Conservation (phyloP, 1,284 basidiomycete species). For the Gymnopus androsaceus region DNA sequence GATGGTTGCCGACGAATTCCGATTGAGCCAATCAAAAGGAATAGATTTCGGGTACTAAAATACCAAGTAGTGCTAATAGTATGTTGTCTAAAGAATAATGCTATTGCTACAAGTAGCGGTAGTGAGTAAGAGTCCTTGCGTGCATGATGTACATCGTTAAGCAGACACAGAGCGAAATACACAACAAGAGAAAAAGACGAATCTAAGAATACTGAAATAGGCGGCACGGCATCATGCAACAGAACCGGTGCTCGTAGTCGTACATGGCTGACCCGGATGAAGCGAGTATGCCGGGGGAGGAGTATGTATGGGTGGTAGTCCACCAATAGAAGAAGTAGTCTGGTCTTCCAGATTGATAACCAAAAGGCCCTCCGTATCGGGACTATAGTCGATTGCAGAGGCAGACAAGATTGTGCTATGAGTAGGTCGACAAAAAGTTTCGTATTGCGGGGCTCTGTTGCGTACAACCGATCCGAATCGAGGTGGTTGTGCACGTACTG, state of each 20-base stretch:
- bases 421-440: constrained; percentile 8
- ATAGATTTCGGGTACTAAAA: too few relatives aligned
- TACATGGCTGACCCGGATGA: constrained; percentile 14
- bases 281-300: constrained; percentile 21
- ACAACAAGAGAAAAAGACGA: neutral
- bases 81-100: neutral
- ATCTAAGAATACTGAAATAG: too few relatives aligned
- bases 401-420: constrained; percentile 7
- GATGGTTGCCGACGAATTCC: too few relatives aligned
- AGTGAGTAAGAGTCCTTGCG: too few relatives aligned
- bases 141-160: neutral
- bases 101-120: neutral
- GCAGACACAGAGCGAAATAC: neutral
- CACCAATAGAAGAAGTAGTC: neutral
- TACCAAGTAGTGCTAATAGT: too few relatives aligned
- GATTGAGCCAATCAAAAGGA: neutral
- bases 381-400: neutral
- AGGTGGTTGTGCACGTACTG: constrained; percentile 19
- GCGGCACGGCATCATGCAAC: neutral
- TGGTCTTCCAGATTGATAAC: neutral
- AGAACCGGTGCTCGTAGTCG: too few relatives aligned
- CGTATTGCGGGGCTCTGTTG: constrained; percentile 4
- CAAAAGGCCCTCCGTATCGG: neutral
- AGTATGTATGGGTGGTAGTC: neutral
- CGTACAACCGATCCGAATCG: constrained; percentile 6